These are phyloP conservation scores for Gynochthodes officinalis DNA, from an alignment of 257 asterid genomes.

Conservation along the genomic window DNA sequence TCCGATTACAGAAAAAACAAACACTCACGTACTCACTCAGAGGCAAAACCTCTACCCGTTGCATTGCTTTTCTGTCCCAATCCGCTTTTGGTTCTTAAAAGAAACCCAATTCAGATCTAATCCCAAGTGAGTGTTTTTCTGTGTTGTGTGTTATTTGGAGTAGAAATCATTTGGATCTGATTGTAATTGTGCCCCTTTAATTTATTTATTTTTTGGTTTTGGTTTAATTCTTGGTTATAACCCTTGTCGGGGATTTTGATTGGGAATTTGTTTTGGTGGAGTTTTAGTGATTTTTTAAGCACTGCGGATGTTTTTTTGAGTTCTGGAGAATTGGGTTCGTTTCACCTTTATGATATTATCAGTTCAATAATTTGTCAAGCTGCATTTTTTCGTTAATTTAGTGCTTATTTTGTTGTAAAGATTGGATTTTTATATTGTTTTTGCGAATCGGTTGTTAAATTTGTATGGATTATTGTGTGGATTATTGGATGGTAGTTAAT, in stretches of 20 bases:
- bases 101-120: conserved; percentile 21
- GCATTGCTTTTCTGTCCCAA: neutral
- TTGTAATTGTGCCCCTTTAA: neutral
- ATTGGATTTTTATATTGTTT: conserved; percentile 11
- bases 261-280: neutral
- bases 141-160: neutral
- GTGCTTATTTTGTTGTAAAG: conserved; percentile 15
- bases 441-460: conserved; percentile 4
- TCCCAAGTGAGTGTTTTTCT: conserved; percentile 17
- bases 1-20: conserved; percentile 12
- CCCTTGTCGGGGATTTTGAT: neutral
- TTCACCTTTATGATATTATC: conserved; percentile 11
- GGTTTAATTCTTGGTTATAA: neutral
- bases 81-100: conserved; percentile 1
- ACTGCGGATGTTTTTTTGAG: neutral
- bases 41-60: conserved; percentile 2
- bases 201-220: neutral
- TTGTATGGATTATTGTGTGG: neutral
- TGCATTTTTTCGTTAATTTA: neutral
- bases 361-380: neutral
- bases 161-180: conserved; percentile 17
- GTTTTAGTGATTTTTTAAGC: neutral
- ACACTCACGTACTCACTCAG: conserved; percentile 11
- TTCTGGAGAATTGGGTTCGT: conserved; percentile 6
- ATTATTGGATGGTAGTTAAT: neutral